These are phyloP conservation scores for Paecilomyces sp. DNA, from an alignment of 2,329 filamentous ascomycete genomes.

Conservation along the genomic window DNA sequence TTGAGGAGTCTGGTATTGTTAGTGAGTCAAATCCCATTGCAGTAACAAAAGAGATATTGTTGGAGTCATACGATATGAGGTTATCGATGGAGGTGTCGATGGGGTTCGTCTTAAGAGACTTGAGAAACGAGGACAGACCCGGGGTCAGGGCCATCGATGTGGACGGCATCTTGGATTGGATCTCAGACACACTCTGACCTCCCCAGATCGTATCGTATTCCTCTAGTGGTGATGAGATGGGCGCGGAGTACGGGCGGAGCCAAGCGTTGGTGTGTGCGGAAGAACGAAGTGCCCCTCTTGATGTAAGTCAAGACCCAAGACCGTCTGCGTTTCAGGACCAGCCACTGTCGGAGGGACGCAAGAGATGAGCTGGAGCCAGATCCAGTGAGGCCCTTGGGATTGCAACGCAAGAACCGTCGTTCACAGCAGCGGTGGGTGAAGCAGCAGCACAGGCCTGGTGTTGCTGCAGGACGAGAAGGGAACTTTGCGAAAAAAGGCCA, in stretches of 20 bases:
- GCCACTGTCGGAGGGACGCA: not conserved
- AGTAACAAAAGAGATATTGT: slow-evolving; percentile 6
- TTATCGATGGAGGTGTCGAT: slow-evolving; percentile 78
- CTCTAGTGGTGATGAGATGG: not conserved
- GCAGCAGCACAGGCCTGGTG: not conserved
- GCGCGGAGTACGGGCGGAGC: slow-evolving; percentile 1
- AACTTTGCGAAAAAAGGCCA: not conserved
- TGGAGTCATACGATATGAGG: slow-evolving; percentile 63
- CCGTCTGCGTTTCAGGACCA: not conserved
- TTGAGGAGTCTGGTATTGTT: slow-evolving; percentile 64
- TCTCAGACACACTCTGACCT: not conserved
- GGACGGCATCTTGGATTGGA: slow-evolving; percentile 47
- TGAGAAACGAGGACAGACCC: slow-evolving; percentile 69
- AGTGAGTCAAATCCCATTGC: slow-evolving; percentile 9
- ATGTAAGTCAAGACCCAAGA: not conserved
- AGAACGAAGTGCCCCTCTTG: not conserved
- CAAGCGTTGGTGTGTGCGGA: not conserved
- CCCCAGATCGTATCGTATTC: not conserved
- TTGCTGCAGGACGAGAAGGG: not conserved
- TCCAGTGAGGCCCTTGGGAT: not conserved
- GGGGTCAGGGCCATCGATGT: slow-evolving; percentile 57
- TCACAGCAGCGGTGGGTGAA: not conserved
- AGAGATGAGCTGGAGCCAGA: not conserved
- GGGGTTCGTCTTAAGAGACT: slow-evolving; percentile 65
- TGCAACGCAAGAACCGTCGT: not conserved